These are phyloP conservation scores for Sorghum bicolor DNA, from an alignment of 176 grass and related monocot species.

Conservation along the genomic window Sorghum_bicolor_NCBIv3 NC_012879.2:51422501-51423000, in stretches of 20 bases:
- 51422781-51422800: background rate
- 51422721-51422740: slow-evolving; percentile 30
- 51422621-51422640: slow-evolving; percentile 33
- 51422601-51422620: slow-evolving; percentile 4
- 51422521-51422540: background rate
- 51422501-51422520: slow-evolving; percentile 41
- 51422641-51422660: slow-evolving; percentile 33
- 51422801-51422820: background rate
- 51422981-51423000: too few species aligned
- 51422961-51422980: too few species aligned
- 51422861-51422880: background rate
- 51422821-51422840: background rate
- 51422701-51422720: slow-evolving; percentile 18
- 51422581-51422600: background rate
- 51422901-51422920: background rate
- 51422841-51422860: background rate
- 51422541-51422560: background rate
- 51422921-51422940: background rate
- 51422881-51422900: background rate
- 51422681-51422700: slow-evolving; percentile 32
- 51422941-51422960: too few species aligned
- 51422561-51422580: background rate
- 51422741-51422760: background rate
- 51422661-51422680: slow-evolving; percentile 36
- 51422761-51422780: background rate